Base-by-base conservation (phyloP, 176 grass and related monocot genomes). In the Aegilops umbellulata region DNA sequence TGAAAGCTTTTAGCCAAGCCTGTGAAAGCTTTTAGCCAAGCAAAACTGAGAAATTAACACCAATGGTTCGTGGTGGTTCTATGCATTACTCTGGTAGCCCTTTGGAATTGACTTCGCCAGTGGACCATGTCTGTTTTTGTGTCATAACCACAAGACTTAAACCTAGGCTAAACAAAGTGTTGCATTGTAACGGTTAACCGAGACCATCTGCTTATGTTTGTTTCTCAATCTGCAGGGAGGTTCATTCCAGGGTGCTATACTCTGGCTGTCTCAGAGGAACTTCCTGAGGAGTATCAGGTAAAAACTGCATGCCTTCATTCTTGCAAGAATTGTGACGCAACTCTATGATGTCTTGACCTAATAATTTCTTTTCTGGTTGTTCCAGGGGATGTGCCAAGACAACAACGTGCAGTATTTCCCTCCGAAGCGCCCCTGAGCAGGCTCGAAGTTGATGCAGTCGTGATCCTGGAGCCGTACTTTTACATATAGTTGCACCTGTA, bases 191-290 rank as follows among this genome's bases (percentile, higher is more conserved):
- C 47, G 51, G 31, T 77, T 82, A 29, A 67, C 7, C 1, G 7
- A 77, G 27, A 53, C 7, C 17, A 27, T 36, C 6, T 5, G 35
- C 44, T 6, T 29, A 17, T 80, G 14, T 63, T 44, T 25, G 49
- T 78, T 65, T 69, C 51, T 15, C 73, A 32, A 57, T 77, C 30
- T 86, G 49, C 85, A 98, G 97, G 94, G 68, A 94, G 86, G 77
- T 96, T 96, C 85, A 96, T 98, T 80, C 97, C 97, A 5, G 94
- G 94, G n/a, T 96, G 97, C 80, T 98, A 98, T 60, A 98, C 97
- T 24, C 94, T 98, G 60, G 94, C 88, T 2, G 92, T 98, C 42
- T 94, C 93, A 1, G 97, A 98, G 83, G 97, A 99, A 79, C 97
- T 99, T 73, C 93, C 94, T 6, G 97, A 96, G 60, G 97, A 98